Evolutionary conservation across 306 rosid species (phyloP).

Genomic region (Rosa persica): DNA sequence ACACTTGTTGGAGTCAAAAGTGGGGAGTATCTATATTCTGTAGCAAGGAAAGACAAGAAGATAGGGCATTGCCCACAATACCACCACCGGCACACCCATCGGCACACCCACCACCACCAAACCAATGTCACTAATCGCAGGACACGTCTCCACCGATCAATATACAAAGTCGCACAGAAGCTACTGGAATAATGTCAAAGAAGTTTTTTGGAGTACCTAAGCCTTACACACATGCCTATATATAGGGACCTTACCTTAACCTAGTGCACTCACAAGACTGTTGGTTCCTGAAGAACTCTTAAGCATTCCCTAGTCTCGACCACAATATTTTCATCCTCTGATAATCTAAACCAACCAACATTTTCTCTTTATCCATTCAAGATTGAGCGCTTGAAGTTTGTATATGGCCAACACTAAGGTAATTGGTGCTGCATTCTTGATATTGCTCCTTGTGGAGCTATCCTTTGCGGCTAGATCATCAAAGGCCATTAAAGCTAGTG

Average conservation of each 20-base stretch:
- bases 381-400: conserved; percentile 6
- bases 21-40: conserved; percentile 27
- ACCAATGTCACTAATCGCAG: conserved; percentile 23
- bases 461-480: conserved; percentile 53
- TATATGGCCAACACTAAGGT: conserved; percentile 55
- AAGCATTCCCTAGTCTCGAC: neutral
- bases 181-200: conserved; percentile 34
- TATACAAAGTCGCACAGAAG: conserved; percentile 29
- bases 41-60: conserved; percentile 19
- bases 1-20: conserved; percentile 39
- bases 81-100: conserved; percentile 30
- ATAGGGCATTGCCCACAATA: conserved; percentile 4
- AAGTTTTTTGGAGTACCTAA: neutral
- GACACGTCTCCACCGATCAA: conserved; percentile 25
- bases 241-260: conserved; percentile 35
- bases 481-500: conserved; percentile 11
- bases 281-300: neutral
- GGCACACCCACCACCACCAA: conserved; percentile 15
- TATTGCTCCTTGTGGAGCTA: conserved; percentile 55
- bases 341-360: neutral
- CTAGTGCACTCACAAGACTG: conserved; percentile 24
- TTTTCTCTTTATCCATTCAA: conserved; percentile 2
- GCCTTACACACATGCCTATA: conserved; percentile 38
- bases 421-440: conserved; percentile 49
- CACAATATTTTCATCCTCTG: neutral